A percentile compares a stretch with the other conserved stretches of the same genome.
phyloP scores from a whole-genome alignment of 371 early-diverging fungal genomes.

The Circinella minor region DNA sequence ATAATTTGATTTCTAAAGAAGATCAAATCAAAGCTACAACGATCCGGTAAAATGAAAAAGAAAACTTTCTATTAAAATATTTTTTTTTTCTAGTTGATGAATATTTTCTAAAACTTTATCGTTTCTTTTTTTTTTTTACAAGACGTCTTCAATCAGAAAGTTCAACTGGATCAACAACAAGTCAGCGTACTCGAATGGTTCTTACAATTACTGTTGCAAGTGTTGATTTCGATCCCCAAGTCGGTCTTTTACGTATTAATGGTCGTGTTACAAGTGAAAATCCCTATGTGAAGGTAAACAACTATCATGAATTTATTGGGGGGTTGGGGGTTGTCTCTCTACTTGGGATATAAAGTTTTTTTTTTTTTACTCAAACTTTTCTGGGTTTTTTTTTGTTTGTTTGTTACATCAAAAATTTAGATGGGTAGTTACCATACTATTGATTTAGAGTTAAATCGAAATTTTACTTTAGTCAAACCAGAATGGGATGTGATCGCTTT shows the following conservation, averaged over 20 bases:
- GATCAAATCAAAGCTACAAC: conserved; percentile 90
- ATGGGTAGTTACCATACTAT: conserved; percentile 95
- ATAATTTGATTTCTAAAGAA: conserved; percentile 88
- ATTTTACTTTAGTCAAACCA: conserved; percentile 84
- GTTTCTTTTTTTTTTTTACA: not conserved
- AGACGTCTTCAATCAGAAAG: conserved; percentile 87
- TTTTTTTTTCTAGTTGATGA: no score
- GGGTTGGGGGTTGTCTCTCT: no score
- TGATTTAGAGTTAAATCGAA: conserved; percentile 89
- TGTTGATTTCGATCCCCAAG: conserved; percentile 90
- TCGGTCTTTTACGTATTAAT: conserved; percentile 83
- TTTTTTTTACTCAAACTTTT: no score
- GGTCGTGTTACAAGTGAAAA: conserved; percentile 89
- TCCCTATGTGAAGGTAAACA: conserved; percentile 83
- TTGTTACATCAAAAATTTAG: conserved; percentile 40
- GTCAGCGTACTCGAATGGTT: conserved; percentile 78
- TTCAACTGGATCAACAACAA: conserved; percentile 89
- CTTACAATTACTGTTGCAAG: conserved; percentile 88
- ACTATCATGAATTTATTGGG: no score
- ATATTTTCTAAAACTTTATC: not conserved
- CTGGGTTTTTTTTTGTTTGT: not conserved
- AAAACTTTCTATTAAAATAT: no score
- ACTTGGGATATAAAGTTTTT: no score
- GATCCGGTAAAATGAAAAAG: conserved; percentile 63
- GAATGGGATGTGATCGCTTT: conserved; percentile 95